Base-by-base conservation (phyloP, 192 early-diverging fungal genomes). In the Ambispora gerdemannii region DNA sequence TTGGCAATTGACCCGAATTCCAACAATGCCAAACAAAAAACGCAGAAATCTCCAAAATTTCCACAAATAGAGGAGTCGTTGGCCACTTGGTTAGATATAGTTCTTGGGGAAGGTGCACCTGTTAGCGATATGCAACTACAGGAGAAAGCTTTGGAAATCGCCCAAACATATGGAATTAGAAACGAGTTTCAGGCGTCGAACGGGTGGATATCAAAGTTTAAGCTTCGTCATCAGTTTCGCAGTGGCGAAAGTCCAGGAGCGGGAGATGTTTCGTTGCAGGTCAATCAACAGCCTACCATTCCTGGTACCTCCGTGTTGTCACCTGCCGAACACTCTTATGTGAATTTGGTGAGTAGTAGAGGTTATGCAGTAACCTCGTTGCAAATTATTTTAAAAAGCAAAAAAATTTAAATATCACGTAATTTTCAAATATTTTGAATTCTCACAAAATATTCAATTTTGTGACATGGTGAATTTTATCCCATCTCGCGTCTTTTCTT, bases 181-280 rank as follows among this genome's bases (percentile, higher is more conserved):
- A 70, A 59, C 31, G 68, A 70, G 36, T 70, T 70, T 59, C 68
- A 70, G 43, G 68, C 68, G 13, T 70, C 68, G 17, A 70, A 70
- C 31, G 68, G 68, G 27, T 70, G 68, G 68, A 70, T 70, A 38
- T 58, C 68, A 31, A 70, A 70, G 35, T 70, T 70, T 17, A 70
- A 70, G 38, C 43, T 30, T 27, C 52, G 68, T 56, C 68, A 70
- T 27, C 67, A 56, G 6, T 34, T 59, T 31, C 68, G 53, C 47
- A 38, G 35, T 59, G 30, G 56, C 22, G 56, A 70, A 20, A 56
- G 24, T 38, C 22, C 17, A 30, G 56, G 27, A 35, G 28, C 36
- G 0, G 20, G 50, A 2, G 68, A 70, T 28, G 35, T 70, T 22
- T 70, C 68, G 11, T 28, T 70, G 49, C 56, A 56, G n/a, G 35